Conservation (phyloP, 371 early-diverging fungal species). For the Blastocladiella emersonii region DNA sequence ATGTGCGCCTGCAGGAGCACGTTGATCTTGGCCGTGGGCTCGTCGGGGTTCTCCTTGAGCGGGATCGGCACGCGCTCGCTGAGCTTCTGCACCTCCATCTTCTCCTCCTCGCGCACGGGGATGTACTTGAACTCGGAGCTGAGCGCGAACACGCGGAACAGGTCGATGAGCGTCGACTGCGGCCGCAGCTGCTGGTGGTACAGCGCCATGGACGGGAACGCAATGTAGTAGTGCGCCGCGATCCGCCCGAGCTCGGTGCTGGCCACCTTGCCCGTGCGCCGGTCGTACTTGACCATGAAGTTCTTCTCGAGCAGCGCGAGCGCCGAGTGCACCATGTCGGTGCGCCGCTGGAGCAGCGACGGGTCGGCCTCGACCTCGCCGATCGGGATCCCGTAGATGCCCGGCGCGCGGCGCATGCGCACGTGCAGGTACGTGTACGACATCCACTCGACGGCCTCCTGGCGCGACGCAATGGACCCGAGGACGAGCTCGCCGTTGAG, state of each 20-base stretch:
- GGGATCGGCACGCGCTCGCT: constrained; percentile 90
- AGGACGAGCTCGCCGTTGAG: constrained; percentile 97
- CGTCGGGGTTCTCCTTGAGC: constrained; percentile 70
- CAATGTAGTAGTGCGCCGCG: constrained; percentile 89
- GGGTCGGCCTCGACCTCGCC: constrained; percentile 70
- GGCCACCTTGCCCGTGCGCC: constrained; percentile 71
- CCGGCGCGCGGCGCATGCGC: constrained; percentile 82
- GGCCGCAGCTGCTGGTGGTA: constrained; percentile 89
- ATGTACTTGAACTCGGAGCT: constrained; percentile 90
- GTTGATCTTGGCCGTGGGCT: constrained; percentile 85
- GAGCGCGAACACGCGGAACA: constrained; percentile 71
- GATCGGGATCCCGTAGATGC: constrained; percentile 57
- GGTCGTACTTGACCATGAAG: constrained; percentile 83
- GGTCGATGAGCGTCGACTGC: constrained; percentile 77
- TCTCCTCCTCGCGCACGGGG: constrained; percentile 92
- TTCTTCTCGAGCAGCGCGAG: constrained; percentile 70
- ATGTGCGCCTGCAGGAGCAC: constrained; percentile 91
- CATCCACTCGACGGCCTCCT: constrained; percentile 93
- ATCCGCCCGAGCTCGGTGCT: constrained; percentile 90
- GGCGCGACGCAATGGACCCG: constrained; percentile 74
- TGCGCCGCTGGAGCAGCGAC: constrained; percentile 67
- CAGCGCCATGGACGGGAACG: constrained; percentile 74
- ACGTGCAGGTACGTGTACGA: constrained; percentile 95
- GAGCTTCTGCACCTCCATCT: constrained; percentile 77
- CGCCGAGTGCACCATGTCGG: constrained; percentile 80